Base-by-base conservation (phyloP, 2,329 filamentous ascomycete species). In the Metarhizium anisopliae region DNA sequence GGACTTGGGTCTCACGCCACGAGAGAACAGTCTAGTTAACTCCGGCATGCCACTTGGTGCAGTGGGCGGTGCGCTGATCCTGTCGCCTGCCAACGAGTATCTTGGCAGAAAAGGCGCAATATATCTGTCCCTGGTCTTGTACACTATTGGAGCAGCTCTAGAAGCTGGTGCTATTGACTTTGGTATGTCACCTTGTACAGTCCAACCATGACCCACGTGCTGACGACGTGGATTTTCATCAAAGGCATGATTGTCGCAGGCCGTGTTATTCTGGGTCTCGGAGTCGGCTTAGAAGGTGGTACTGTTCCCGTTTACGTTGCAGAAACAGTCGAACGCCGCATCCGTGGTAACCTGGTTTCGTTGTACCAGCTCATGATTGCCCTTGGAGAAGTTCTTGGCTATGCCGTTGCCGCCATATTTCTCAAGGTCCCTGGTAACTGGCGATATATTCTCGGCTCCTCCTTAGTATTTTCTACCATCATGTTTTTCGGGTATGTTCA, bases 311-410 rank as follows among this genome's bases (percentile, higher is more conserved):
- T 89, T 54, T 90, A 90, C 59, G 86, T 90, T 35, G 85, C 86
- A 1, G 86, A 90, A 68, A 85, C 83, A 0, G 86, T 89, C 47
- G 84, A 86, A 62, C 77, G 82, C 36, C 78, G 76, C 57, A 77
- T 87, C 29, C 81, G 86, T 62, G 86, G 86, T 61, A 89, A 89
- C 67, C 70, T 90, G 52, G 86, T 90, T 1, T 88, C 85, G 0
- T 73, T 89, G 0, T 90, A 89, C 67, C 87, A 90, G 65, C 82
- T 89, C 70, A 89, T 87, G 70, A 90, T 90, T 63, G 87, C 87
- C 0, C 76, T 90, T 0, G 86, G 86, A 32, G 86, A 89, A 62
- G 86, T 90, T 2, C 73, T 90, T 1, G 87, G 86, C 2, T 89
- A 89, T 58, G 86, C 83, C 5, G 80, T 89, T 1, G 86, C 83